Conservation (phyloP, 805 yeast species). For the Tetrapisispora taiwanensis region DNA sequence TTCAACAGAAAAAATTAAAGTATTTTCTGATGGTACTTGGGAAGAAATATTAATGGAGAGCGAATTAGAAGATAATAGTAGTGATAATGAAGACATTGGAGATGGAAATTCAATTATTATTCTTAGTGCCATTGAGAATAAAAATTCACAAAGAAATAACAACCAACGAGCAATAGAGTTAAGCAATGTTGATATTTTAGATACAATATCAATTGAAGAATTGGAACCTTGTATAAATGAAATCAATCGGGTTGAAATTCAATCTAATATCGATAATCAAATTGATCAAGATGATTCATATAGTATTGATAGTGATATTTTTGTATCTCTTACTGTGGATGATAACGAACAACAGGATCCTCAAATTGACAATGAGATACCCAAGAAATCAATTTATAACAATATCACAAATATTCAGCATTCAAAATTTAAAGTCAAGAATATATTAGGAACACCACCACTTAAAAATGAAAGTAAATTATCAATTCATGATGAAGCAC, state of each 20-base stretch:
- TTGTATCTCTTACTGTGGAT: background rate
- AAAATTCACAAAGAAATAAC: background rate
- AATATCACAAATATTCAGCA: background rate
- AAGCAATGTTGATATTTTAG: background rate
- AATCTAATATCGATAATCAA: too few species aligned
- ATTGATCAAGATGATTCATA: background rate
- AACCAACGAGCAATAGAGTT: too few species aligned
- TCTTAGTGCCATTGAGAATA: too few species aligned
- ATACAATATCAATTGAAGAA: too few species aligned
- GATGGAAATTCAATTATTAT: background rate
- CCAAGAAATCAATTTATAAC: too few species aligned
- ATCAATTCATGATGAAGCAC: background rate
- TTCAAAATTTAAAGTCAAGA: background rate
- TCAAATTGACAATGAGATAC: background rate
- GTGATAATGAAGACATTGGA: background rate
- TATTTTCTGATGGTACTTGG: slow-evolving; percentile 5
- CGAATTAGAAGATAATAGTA: background rate
- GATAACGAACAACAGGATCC: background rate
- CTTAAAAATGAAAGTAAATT: background rate
- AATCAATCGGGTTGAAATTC: too few species aligned
- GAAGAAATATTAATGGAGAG: slow-evolving; percentile 1
- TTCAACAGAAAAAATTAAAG: background rate
- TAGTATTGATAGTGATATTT: background rate
- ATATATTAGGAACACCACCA: slow-evolving; percentile 3
- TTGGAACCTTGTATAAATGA: too few species aligned